phyloP scores from a whole-genome alignment of 2,329 filamentous ascomycete genomes.

The Trichoderma endophyticum region DNA sequence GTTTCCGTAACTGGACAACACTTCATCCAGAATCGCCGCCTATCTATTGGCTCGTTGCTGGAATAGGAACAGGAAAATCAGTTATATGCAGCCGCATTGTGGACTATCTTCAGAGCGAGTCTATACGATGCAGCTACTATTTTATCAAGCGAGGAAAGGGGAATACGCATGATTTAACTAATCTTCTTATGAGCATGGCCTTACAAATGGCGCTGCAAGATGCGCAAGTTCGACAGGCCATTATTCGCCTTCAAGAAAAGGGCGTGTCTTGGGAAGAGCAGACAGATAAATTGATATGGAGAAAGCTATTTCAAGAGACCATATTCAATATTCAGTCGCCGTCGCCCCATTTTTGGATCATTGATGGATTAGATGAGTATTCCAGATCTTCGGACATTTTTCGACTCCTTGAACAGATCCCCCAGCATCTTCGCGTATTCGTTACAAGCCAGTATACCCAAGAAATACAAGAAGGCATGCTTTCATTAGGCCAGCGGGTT shows the following conservation, averaged over 20 bases:
- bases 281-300: neutral
- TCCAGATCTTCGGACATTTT: no score
- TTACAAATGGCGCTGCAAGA: conserved; percentile 1
- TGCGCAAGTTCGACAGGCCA: neutral
- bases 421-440: no score
- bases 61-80: conserved; percentile 6
- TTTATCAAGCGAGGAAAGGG: neutral
- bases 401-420: no score
- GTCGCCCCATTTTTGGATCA: no score
- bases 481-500: neutral
- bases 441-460: no score
- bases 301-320: no score
- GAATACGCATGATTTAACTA: neutral
- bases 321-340: no score
- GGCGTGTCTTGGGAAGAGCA: neutral
- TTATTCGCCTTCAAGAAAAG: neutral
- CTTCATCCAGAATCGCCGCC: neutral
- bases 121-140: neutral
- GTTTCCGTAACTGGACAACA: neutral
- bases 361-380: no score
- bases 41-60: neutral
- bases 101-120: neutral
- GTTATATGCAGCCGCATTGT: conserved; percentile 1
- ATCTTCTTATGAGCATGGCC: neutral
- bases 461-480: no score